Conservation (phyloP, 176 grass and related monocot genomes). For the Puya raimondii region DNA sequence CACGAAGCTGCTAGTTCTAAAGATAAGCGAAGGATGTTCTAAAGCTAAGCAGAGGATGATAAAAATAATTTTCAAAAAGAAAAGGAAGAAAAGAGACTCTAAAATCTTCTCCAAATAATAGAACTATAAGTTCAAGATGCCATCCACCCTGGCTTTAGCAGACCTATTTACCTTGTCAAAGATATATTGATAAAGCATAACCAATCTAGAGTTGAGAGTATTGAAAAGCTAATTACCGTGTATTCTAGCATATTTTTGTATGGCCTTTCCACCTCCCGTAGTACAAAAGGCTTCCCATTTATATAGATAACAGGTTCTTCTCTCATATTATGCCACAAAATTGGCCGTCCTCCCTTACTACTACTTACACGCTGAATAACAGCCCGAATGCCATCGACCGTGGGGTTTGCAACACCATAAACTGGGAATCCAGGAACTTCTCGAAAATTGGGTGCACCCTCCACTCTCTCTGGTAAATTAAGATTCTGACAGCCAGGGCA, state of each 20-base stretch:
- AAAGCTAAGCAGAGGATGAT: background rate
- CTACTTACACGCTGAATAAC: conserved; percentile 70
- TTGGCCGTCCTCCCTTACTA: conserved; percentile 67
- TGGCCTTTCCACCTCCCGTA: conserved; percentile 96
- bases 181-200: background rate
- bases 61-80: background rate
- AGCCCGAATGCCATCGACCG: conserved; percentile 74
- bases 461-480: conserved; percentile 81
- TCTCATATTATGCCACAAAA: conserved; percentile 99
- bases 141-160: background rate
- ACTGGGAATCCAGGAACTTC: conserved; percentile 83
- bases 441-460: conserved; percentile 97
- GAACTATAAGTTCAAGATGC: background rate
- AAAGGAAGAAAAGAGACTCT: too few relatives aligned
- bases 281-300: conserved; percentile 95
- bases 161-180: background rate
- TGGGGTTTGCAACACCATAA: conserved; percentile 98
- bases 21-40: background rate
- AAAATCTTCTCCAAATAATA: background rate
- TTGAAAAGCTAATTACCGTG: conserved; percentile 40
- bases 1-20: background rate
- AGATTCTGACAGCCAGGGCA: conserved; percentile 88
- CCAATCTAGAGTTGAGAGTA: background rate
- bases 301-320: conserved; percentile 99
- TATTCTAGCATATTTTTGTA: conserved; percentile 99